These are phyloP conservation scores for Amanita pseudoporphyria DNA, from an alignment of 768 basidiomycete species.

Conservation along the genomic window DNA sequence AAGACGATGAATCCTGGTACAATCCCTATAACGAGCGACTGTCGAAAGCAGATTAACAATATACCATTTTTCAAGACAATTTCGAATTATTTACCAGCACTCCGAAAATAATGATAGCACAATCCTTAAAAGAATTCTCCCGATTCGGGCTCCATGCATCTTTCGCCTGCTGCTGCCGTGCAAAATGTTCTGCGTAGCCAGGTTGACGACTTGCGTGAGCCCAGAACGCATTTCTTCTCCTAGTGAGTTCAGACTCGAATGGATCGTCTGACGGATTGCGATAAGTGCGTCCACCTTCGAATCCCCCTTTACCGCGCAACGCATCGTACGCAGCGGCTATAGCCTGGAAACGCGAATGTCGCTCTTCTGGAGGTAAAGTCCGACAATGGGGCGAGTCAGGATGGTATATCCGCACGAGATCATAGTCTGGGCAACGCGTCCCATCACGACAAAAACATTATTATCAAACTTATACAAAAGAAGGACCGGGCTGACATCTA, in stretches of 20 bases:
- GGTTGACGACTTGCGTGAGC: conserved; percentile 20
- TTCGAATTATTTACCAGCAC: conserved; percentile 30
- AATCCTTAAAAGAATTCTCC: conserved; percentile 43
- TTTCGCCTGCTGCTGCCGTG: conserved; percentile 9
- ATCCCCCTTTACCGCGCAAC: conserved; percentile 30
- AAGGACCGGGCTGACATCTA: conserved; percentile 41
- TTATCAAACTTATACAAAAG: background rate
- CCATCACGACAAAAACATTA: background rate
- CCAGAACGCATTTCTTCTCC: conserved; percentile 33
- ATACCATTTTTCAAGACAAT: background rate
- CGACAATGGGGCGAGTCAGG: conserved; percentile 50
- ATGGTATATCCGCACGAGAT: conserved; percentile 63
- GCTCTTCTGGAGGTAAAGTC: conserved; percentile 29
- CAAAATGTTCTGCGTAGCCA: conserved; percentile 9
- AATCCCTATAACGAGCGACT: conserved; percentile 29
- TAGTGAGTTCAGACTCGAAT: conserved; percentile 41
- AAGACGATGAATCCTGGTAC: conserved; percentile 31
- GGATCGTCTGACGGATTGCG: conserved; percentile 20
- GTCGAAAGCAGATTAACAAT: background rate
- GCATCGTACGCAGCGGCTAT: conserved; percentile 57
- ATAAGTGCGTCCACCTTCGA: background rate
- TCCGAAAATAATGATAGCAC: conserved; percentile 36
- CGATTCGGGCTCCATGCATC: conserved; percentile 22
- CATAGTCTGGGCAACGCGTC: conserved; percentile 44
- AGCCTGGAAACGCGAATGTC: conserved; percentile 54